Conservation (phyloP, 2,329 filamentous ascomycete species). For the Elsinoe necatrix region DNA sequence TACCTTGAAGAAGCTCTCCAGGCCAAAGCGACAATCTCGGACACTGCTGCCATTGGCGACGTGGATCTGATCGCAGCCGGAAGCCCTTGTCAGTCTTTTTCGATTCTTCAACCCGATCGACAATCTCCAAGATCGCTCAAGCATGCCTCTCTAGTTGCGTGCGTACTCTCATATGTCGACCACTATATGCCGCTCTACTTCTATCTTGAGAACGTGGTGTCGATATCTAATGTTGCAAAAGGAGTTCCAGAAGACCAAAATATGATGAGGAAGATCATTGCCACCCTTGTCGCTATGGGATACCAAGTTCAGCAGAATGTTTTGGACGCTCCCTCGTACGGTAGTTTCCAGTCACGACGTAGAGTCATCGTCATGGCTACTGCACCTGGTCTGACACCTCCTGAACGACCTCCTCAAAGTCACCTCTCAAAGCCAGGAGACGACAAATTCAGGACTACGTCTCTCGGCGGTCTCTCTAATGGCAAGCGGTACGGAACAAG, state of each 20-base stretch:
- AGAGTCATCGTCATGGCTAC: slow-evolving; percentile 65
- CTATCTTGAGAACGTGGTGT: slow-evolving; percentile 66
- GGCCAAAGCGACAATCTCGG: slow-evolving; percentile 23
- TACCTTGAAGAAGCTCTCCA: slow-evolving; percentile 49
- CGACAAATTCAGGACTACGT: slow-evolving; percentile 22
- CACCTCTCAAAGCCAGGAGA: slow-evolving; percentile 44
- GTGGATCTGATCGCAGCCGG: slow-evolving; percentile 65
- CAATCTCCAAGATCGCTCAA: slow-evolving; percentile 49
- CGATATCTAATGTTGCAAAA: slow-evolving; percentile 46
- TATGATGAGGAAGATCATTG: slow-evolving; percentile 65
- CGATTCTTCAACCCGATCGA: slow-evolving; percentile 51
- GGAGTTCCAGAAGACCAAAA: slow-evolving; percentile 43
- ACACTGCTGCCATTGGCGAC: slow-evolving; percentile 51
- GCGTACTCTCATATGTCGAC: slow-evolving; percentile 66
- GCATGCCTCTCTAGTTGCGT: slow-evolving; percentile 70
- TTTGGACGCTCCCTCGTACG: slow-evolving; percentile 61
- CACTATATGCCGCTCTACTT: slow-evolving; percentile 67
- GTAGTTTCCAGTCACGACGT: slow-evolving; percentile 56
- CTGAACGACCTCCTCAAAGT: slow-evolving; percentile 49
- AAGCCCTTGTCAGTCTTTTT: slow-evolving; percentile 72
- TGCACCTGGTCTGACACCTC: slow-evolving; percentile 54
- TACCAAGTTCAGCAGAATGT: slow-evolving; percentile 65
- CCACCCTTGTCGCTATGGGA: slow-evolving; percentile 63
- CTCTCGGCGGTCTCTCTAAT: slow-evolving; percentile 53
- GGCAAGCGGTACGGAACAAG: slow-evolving; percentile 52